Conservation (phyloP, 202 grass and related monocot genomes). For the Hordeum pubiflorum region DNA sequence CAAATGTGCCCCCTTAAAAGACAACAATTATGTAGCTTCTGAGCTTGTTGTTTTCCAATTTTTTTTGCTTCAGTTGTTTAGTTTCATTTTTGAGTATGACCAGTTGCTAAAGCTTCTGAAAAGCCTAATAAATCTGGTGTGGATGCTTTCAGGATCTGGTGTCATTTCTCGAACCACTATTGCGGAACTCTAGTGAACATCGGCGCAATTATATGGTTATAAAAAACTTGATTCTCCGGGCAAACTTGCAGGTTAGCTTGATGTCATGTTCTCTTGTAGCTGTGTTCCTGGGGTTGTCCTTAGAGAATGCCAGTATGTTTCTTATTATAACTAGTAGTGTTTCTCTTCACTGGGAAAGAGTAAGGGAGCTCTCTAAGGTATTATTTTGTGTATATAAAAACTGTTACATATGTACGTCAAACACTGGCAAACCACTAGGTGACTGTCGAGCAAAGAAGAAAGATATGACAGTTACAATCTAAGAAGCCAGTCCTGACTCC, state of each 20-base stretch:
- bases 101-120: conserved; percentile 18
- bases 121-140: conserved; percentile 24
- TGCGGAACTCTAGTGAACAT: conserved; percentile 89
- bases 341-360: not conserved
- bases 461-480: not conserved
- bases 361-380: not conserved
- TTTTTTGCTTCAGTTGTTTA: conserved; percentile 27
- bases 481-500: not conserved
- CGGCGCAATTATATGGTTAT: conserved; percentile 78
- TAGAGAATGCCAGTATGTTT: not conserved
- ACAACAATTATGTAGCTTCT: not conserved
- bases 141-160: conserved; percentile 66
- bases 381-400: not conserved
- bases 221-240: conserved; percentile 72
- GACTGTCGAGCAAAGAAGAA: not conserved
- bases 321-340: not conserved
- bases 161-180: conserved; percentile 78
- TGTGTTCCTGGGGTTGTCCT: not conserved
- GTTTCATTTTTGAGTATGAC: conserved; percentile 10
- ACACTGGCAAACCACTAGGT: not conserved
- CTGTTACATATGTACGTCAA: not conserved
- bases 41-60: not conserved
- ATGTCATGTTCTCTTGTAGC: not conserved
- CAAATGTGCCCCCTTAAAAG: not conserved
- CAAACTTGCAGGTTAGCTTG: conserved; percentile 74